phyloP scores from a whole-genome alignment of 176 grass and related monocot genomes.

The Chrysopogon serrulatus region DNA sequence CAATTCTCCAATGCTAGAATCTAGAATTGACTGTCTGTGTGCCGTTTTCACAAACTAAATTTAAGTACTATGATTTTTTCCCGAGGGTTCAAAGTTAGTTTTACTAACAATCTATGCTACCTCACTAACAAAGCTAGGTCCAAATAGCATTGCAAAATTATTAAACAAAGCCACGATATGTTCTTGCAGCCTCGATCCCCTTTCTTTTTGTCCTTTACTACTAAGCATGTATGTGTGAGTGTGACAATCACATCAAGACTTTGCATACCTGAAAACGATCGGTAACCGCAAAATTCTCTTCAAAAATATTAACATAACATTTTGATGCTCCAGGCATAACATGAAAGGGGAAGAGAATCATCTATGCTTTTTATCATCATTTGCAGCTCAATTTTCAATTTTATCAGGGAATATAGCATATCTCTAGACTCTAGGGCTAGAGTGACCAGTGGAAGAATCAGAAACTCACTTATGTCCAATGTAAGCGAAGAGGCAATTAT shows the following conservation, averaged over 20 bases:
- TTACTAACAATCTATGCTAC: background rate
- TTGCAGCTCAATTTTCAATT: conserved; percentile 16
- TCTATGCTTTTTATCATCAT: conserved; percentile 33
- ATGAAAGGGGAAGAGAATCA: conserved; percentile 22
- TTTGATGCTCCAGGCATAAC: conserved; percentile 35
- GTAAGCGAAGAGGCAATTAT: conserved; percentile 13
- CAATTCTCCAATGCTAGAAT: background rate
- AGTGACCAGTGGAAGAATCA: conserved; percentile 38
- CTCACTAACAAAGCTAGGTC: background rate
- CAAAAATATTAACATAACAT: conserved; percentile 3
- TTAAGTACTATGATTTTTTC: background rate
- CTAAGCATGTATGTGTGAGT: conserved; percentile 26
- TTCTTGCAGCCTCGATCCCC: background rate
- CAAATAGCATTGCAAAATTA: conserved; percentile 12
- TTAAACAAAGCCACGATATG: conserved; percentile 11
- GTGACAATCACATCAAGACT: conserved; percentile 34
- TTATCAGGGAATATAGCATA: conserved; percentile 28
- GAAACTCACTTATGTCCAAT: conserved; percentile 43
- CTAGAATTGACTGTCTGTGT: background rate
- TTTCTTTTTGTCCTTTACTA: conserved; percentile 16
- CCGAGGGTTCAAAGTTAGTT: background rate
- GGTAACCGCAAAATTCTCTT: conserved; percentile 43
- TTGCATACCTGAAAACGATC: conserved; percentile 24
- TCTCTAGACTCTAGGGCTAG: conserved; percentile 38
- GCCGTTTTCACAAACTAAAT: background rate